phyloP scores from a whole-genome alignment of 2,329 filamentous ascomycete genomes.

The Talaromyces piceae region DNA sequence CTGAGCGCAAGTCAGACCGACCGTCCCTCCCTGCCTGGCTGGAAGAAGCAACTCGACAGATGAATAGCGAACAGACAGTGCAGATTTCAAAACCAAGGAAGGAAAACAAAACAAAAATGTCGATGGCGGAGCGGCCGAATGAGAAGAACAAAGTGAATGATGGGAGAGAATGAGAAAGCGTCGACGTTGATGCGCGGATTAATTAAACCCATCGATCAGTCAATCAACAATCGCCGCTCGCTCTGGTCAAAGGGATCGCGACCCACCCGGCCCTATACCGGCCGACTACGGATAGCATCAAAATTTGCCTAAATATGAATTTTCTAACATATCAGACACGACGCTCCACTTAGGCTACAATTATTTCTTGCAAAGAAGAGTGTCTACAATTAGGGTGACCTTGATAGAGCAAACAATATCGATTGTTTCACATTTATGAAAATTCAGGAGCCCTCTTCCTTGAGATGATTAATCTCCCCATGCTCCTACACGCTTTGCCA shows the following conservation, averaged over 20 bases:
- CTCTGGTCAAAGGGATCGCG: background rate
- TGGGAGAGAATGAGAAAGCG: too few species aligned
- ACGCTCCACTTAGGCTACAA: background rate
- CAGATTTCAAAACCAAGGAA: too few species aligned
- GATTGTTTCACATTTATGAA: background rate
- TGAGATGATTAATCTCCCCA: conserved; percentile 19
- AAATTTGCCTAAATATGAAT: background rate
- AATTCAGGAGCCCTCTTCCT: conserved; percentile 23
- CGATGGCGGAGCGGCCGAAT: too few species aligned
- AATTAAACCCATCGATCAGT: background rate
- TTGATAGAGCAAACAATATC: background rate
- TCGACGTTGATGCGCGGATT: too few species aligned
- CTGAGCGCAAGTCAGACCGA: too few species aligned
- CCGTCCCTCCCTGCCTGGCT: too few species aligned
- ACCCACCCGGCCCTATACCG: background rate
- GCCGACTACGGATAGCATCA: background rate
- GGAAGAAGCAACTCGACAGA: too few species aligned
- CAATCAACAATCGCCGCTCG: too few species aligned
- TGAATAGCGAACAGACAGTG: too few species aligned
- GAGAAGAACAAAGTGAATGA: too few species aligned
- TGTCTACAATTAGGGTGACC: background rate
- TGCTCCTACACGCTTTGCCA: conserved; percentile 15
- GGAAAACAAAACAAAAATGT: too few species aligned
- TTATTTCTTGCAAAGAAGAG: background rate
- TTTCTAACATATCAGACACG: background rate